Conservation (phyloP, 2,329 filamentous ascomycete genomes). For the Furcasterigmium sp. region DNA sequence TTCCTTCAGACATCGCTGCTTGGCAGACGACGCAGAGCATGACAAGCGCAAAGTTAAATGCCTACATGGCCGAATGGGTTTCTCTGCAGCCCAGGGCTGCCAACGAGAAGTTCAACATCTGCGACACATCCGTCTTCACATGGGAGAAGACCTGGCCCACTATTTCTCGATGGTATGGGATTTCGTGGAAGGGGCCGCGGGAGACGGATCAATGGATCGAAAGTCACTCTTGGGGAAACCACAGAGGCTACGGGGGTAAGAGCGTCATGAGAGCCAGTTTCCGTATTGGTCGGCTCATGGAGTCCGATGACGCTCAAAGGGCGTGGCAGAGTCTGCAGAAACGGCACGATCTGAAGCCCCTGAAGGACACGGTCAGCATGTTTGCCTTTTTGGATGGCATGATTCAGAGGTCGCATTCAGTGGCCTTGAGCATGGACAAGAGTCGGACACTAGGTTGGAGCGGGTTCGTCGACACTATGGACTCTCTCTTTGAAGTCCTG, state of each 20-base stretch:
- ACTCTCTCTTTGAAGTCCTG: too few relatives aligned
- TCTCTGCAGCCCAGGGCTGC: neutral
- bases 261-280: neutral
- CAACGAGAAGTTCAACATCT: constrained; percentile 4
- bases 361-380: too few relatives aligned
- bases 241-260: neutral
- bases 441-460: too few relatives aligned
- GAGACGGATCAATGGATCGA: too few relatives aligned
- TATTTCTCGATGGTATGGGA: constrained; percentile 4
- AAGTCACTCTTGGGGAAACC: too few relatives aligned
- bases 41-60: constrained; percentile 2
- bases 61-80: constrained; percentile 4
- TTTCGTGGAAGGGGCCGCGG: neutral
- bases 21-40: constrained; percentile 4
- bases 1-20: constrained; percentile 4
- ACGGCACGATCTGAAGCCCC: too few relatives aligned
- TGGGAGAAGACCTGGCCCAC: constrained; percentile 2
- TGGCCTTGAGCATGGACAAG: too few relatives aligned
- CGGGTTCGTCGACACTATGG: too few relatives aligned
- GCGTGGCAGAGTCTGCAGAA: too few relatives aligned
- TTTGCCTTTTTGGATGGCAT: too few relatives aligned
- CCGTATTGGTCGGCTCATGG: neutral
- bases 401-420: too few relatives aligned
- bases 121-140: constrained; percentile 1
- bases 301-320: too few relatives aligned